Evolutionary conservation across 495 filamentous ascomycete genomes (phyloP).

Genomic region (Penicillium canariense): DNA sequence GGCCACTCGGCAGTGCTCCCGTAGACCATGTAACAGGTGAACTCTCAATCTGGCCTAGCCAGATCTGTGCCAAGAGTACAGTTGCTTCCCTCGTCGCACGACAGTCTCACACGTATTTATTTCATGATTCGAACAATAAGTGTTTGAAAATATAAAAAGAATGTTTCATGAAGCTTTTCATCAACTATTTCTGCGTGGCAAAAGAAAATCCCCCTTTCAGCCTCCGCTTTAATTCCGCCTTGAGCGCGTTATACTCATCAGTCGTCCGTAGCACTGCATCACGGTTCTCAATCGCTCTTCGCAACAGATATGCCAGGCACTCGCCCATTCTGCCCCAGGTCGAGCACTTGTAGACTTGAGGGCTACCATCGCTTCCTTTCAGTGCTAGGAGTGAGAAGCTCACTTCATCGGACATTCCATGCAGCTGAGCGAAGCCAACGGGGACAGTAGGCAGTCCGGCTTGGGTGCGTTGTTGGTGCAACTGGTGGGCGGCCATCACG

Average conservation of each 20-base stretch:
- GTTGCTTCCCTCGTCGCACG: too few relatives aligned
- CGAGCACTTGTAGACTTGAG: conserved; percentile 75
- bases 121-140: too few relatives aligned
- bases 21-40: not conserved
- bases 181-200: conserved; percentile 4
- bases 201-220: conserved; percentile 25
- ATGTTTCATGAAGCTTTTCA: not conserved
- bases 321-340: conserved; percentile 84
- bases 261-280: conserved; percentile 76
- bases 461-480: conserved; percentile 31
- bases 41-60: not conserved
- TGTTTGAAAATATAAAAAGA: not conserved
- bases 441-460: conserved; percentile 34
- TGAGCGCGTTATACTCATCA: conserved; percentile 67
- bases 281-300: conserved; percentile 82
- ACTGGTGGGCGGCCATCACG: conserved; percentile 31
- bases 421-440: conserved; percentile 60
- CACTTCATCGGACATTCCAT: conserved; percentile 93
- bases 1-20: conserved; percentile 14
- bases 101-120: too few relatives aligned
- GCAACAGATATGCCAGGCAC: conserved; percentile 84
- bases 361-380: conserved; percentile 39
- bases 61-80: too few relatives aligned
- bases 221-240: conserved; percentile 61
- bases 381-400: conserved; percentile 67